Percentiles rank a stretch among this genome's conserved stretches.
phyloP scores from a whole-genome alignment of 2,329 filamentous ascomycete species.

The Paecilomyces sp. region DNA sequence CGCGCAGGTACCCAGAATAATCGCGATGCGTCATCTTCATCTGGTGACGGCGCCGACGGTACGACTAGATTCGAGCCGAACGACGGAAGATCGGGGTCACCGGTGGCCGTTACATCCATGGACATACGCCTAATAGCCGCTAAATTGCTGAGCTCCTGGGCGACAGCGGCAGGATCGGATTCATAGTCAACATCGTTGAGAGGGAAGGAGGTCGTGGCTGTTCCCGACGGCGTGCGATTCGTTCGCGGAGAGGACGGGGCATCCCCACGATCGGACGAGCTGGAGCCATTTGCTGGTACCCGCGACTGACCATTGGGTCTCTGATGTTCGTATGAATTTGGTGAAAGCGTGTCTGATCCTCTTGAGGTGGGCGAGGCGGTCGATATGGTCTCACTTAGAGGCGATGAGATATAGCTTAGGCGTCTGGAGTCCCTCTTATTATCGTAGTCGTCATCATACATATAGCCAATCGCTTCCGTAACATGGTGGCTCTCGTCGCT shows the following conservation, averaged over 20 bases:
- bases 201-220: conserved; percentile 57
- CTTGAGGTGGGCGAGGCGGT: conserved; percentile 27
- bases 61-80: conserved; percentile 33
- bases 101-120: conserved; percentile 70
- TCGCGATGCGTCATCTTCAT: conserved; percentile 81
- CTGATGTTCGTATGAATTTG: conserved; percentile 19
- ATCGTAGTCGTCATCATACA: conserved; percentile 72
- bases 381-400: conserved; percentile 37
- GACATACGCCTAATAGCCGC: conserved; percentile 88
- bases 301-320: conserved; percentile 24
- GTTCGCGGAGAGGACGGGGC: conserved; percentile 47
- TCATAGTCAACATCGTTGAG: conserved; percentile 85
- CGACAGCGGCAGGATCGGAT: conserved; percentile 79
- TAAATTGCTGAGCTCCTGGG: conserved; percentile 85
- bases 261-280: conserved; percentile 34
- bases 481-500: conserved; percentile 91
- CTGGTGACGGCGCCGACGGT: conserved; percentile 41
- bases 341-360: conserved; percentile 18
- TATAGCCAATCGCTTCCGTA: conserved; percentile 84
- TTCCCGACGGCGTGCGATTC: conserved; percentile 47
- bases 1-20: conserved; percentile 94
- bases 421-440: conserved; percentile 56
- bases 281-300: conserved; percentile 14
- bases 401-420: conserved; percentile 62
- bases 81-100: conserved; percentile 50